Base-by-base conservation (phyloP, 164 flowering plant species). In the Tetrastigma voinierianum region DNA sequence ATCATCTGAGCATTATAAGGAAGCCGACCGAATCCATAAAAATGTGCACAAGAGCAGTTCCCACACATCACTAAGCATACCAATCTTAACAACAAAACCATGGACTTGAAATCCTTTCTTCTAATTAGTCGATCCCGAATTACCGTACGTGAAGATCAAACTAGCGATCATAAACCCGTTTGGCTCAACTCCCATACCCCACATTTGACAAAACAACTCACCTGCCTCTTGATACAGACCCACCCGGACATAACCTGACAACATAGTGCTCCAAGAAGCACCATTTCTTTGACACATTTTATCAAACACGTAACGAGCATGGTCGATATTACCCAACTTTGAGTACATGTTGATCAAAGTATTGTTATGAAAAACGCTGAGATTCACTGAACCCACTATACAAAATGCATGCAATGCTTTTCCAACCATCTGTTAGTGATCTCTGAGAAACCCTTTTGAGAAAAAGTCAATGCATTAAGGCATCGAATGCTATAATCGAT, bases 201-300 rank as follows among this genome's bases (percentile, higher is more conserved):
- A 48, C 87, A 88, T 82, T 51, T 76, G 76, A 17, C 53, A n/a
- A 61, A 92, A 90, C 65, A 90, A 70, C 1, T 25, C 67, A 23
- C 81, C 3, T 1, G 88, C 84, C 59, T 81, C 78, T 0, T 10
- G 3, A 61, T 80, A 83, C 16, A 71, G 72, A 14, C 86, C 84
- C 20, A 61, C 74, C 18, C 79, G 74, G 53, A 90, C 91, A 74
- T 74, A 80, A 11, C 87, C 90, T 2, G 97, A 84, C 51, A 90
- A 74, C 86, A 88, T 79, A 32, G 85, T 86, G 58, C 82, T 92
- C 97, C 96, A 90, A 61, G 94, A 81, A 61, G 91, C 87, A 46
- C 71, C 87, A 66, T 86, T 84, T 76, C 83, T 83, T 2, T 71
- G 72, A 60, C 74, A 69, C 89, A 88, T 83, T 77, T 63, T 11